Evolutionary conservation across 139 green algal genomes (phyloP), one percentile per base, ranked within the genome.

Genomic region (Marvania coccoides): DNA sequence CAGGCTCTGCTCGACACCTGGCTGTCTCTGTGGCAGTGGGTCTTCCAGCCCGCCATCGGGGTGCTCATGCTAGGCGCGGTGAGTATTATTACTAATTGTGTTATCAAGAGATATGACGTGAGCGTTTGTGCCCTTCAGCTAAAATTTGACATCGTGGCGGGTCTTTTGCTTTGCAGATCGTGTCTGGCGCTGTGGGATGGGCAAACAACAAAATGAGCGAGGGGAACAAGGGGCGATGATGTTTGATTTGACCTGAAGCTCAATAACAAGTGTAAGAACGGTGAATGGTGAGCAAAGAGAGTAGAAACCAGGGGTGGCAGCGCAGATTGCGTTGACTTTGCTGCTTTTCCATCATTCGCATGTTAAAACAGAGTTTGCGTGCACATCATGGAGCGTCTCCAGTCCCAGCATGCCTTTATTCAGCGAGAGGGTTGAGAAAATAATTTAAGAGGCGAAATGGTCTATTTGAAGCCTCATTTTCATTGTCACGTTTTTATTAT

Each of bases 1-100:
- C 72, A 84, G 77, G 53, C 23, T 3, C 69, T 92, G 30, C 53
- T 90, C 30, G 82, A 91, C 65, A 68, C 69, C 0, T 94, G 88
- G 88, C 83, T 82, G 56, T 73, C 76, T 2, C 63, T 92, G 24
- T 95, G 88, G 88, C 83, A 77, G 10, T 68, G 83, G 56, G 64
- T 95, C 7, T 94, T 88, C 59, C 88, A 95, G 70, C 87, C 88
- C 40, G 87, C 87, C 6, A 83, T 95, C 47, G 88, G 88, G 1
- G 63, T 93, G 19, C 83, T 95, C 2, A 95, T 95, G 88, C 69
- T 83, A 10, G 88, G 88, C 6, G 85, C 88, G 45, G 66, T 86
- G 75, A 72, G 72, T 46, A 1, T 47, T 14, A 12, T 3, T 35
- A n/a, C n/a, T n/a, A 23, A 28, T 24, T 37, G 9, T 62, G 28